Evolutionary conservation across 768 basidiomycete species (phyloP).

Genomic region (Gymnopilus junonius): DNA sequence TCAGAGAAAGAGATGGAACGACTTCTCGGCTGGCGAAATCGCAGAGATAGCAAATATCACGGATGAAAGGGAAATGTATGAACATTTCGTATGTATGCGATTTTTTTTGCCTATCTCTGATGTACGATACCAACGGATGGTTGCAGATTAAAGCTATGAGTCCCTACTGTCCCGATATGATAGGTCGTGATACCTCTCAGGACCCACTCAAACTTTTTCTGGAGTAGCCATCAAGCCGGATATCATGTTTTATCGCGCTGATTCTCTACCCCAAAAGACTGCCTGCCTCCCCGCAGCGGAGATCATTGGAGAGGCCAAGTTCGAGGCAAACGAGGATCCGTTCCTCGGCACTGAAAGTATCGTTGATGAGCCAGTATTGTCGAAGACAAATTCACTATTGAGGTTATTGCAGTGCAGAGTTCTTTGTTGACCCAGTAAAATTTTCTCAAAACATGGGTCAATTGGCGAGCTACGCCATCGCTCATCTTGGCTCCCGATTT

Average conservation of each 20-base stretch:
- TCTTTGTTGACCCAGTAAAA: background rate
- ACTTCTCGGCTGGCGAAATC: background rate
- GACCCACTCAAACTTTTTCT: background rate
- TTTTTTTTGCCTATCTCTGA: too few species aligned
- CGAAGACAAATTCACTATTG: too few species aligned
- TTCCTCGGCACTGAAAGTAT: background rate
- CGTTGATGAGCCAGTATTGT: too few species aligned
- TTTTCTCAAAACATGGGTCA: background rate
- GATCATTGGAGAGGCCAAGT: background rate
- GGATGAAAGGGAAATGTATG: background rate
- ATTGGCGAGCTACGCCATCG: background rate
- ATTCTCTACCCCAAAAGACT: background rate
- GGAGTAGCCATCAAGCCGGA: background rate
- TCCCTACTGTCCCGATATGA: background rate
- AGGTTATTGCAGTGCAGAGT: too few species aligned
- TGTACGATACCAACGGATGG: too few species aligned
- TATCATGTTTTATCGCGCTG: background rate
- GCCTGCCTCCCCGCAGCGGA: background rate
- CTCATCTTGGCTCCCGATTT: background rate
- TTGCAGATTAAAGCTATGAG: background rate
- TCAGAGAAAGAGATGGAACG: background rate
- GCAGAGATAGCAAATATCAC: background rate
- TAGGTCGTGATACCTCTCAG: background rate
- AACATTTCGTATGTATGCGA: too few species aligned
- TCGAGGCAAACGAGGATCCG: background rate